Conservation (phyloP, 1,284 basidiomycete genomes). For the Cutaneotrichosporon cutaneum region DNA sequence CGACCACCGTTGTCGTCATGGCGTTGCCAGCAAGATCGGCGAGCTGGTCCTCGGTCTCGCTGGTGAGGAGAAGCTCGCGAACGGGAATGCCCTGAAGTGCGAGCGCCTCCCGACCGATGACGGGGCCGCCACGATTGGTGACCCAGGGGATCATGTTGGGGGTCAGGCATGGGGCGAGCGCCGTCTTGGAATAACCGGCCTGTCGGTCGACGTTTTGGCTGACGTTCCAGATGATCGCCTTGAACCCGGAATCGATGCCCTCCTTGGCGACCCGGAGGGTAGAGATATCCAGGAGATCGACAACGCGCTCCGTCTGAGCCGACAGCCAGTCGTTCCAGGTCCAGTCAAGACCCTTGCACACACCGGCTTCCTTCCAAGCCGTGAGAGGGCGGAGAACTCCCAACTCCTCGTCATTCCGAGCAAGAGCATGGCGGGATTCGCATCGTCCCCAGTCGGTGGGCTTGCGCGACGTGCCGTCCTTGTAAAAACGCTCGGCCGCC, state of each 20-base stretch:
- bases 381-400: slow-evolving; percentile 84
- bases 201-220: slow-evolving; percentile 93
- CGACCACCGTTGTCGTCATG: slow-evolving; percentile 95
- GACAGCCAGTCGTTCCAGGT: slow-evolving; percentile 93
- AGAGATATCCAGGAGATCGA: slow-evolving; percentile 91
- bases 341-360: slow-evolving; percentile 82
- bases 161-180: slow-evolving; percentile 87
- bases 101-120: slow-evolving; percentile 88
- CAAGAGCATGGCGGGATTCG: slow-evolving; percentile 85
- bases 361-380: slow-evolving; percentile 89
- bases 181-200: slow-evolving; percentile 73
- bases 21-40: slow-evolving; percentile 94
- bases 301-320: slow-evolving; percentile 87
- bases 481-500: slow-evolving; percentile 55
- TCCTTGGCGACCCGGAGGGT: slow-evolving; percentile 75
- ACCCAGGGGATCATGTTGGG: slow-evolving; percentile 96
- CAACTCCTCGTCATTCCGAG: slow-evolving; percentile 76
- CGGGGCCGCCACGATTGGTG: slow-evolving; percentile 92
- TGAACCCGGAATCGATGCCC: slow-evolving; percentile 78
- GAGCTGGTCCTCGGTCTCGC: slow-evolving; percentile 89
- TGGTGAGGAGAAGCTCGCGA: slow-evolving; percentile 83
- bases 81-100: slow-evolving; percentile 91
- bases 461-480: slow-evolving; percentile 57
- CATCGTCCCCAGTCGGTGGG: slow-evolving; percentile 81
- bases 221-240: slow-evolving; percentile 96